phyloP scores from a whole-genome alignment of 331 rosid species.

The Quercus lobata region DNA sequence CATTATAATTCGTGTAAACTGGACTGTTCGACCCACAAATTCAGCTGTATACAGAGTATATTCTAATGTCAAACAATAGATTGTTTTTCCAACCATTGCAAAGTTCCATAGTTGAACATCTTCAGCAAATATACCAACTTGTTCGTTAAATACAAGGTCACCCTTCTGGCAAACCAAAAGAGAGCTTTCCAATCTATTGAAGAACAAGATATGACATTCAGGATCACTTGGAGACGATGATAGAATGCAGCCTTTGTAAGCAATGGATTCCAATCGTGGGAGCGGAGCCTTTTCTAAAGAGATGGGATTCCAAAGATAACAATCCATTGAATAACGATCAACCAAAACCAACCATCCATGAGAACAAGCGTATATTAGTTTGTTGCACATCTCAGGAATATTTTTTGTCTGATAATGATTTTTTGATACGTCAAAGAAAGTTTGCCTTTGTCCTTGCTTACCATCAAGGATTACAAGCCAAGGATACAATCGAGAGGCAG shows the following conservation, averaged over 20 bases:
- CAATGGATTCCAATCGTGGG: not conserved
- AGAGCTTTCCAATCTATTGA: not conserved
- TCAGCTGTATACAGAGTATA: not conserved
- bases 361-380: not conserved
- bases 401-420: too few relatives aligned
- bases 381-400: not conserved
- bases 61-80: not conserved
- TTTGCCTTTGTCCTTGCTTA: not conserved
- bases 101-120: fast-evolving
- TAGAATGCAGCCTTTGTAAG: not conserved
- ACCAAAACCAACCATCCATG: not conserved
- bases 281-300: not conserved
- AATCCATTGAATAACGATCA: not conserved
- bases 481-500: not conserved
- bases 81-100: not conserved
- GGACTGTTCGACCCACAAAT: not conserved
- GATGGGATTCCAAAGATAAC: not conserved
- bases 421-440: not conserved
- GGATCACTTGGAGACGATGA: not conserved
- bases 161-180: not conserved
- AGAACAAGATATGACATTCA: not conserved
- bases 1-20: not conserved
- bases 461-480: not conserved
- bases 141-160: not conserved
- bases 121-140: not conserved